phyloP scores from a whole-genome alignment of 1,139 yeast species.

The Debaryomyces sp. region DNA sequence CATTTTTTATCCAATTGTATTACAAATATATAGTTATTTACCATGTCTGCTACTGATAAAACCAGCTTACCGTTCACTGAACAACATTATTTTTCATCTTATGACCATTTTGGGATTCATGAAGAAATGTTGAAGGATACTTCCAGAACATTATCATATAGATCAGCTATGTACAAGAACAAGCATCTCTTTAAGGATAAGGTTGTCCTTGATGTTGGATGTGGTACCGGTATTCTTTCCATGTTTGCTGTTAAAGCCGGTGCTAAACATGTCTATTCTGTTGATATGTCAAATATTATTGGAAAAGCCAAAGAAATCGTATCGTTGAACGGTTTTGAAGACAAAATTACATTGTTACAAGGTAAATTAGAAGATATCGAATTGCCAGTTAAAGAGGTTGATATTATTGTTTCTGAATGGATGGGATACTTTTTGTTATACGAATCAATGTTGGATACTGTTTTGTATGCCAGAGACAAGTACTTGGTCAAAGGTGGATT shows the following conservation, averaged over 20 bases:
- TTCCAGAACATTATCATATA: conserved; percentile 87
- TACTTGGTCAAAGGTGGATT: conserved; percentile 86
- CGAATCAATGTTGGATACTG: conserved; percentile 98
- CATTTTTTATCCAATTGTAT: conserved; percentile 2
- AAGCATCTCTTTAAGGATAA: conserved; percentile 88
- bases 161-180: conserved; percentile 92
- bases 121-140: conserved; percentile 98
- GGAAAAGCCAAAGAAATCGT: conserved; percentile 91
- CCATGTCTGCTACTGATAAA: conserved; percentile 54
- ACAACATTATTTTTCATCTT: conserved; percentile 92
- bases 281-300: conserved; percentile 95
- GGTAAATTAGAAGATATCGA: conserved; percentile 95
- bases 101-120: conserved; percentile 97
- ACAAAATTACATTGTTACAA: conserved; percentile 84
- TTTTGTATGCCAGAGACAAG: conserved; percentile 88
- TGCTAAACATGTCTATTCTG: conserved; percentile 95
- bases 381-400: conserved; percentile 79
- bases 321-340: conserved; percentile 79
- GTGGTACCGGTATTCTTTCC: conserved; percentile 96
- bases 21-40: not conserved
- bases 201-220: conserved; percentile 96
- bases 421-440: conserved; percentile 97
- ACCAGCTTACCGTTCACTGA: conserved; percentile 62
- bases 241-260: conserved; percentile 99
- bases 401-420: conserved; percentile 97